Evolutionary conservation across 352 stramenopile genomes (phyloP).

Genomic region (Plasmopara muralis): DNA sequence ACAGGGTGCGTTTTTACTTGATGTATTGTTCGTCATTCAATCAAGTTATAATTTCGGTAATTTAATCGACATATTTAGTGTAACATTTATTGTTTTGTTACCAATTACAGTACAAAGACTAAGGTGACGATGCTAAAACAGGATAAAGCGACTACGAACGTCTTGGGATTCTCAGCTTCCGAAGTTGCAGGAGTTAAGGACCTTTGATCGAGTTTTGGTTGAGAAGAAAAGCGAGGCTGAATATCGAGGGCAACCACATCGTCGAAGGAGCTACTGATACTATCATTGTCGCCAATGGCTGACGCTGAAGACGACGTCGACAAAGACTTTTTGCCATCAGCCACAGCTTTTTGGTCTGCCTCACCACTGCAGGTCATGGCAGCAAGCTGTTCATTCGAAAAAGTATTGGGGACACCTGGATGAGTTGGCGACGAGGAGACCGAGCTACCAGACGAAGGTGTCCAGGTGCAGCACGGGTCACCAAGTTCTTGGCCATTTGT

Average conservation of each 20-base stretch:
- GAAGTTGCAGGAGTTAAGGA: slow-evolving; percentile 9
- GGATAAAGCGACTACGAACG: slow-evolving; percentile 4
- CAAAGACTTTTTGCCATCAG: slow-evolving; percentile 7
- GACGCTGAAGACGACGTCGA: slow-evolving; percentile 8
- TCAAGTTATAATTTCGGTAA: too few relatives aligned
- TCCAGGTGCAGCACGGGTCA: slow-evolving; percentile 81
- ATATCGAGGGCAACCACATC: slow-evolving; percentile 8
- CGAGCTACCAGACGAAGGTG: slow-evolving; percentile 9
- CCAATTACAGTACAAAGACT: slow-evolving; percentile 8
- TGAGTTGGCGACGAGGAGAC: slow-evolving; percentile 21
- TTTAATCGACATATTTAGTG: too few relatives aligned
- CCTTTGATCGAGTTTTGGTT: slow-evolving; percentile 14
- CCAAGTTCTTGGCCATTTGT: slow-evolving; percentile 88
- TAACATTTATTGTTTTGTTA: too few relatives aligned
- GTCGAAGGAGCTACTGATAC: slow-evolving; percentile 12
- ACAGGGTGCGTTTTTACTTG: too few relatives aligned
- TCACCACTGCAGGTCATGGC: slow-evolving; percentile 32
- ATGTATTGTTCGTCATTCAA: too few relatives aligned
- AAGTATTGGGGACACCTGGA: slow-evolving; percentile 35
- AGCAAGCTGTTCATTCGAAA: slow-evolving; percentile 27
- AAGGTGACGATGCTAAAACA: slow-evolving; percentile 10
- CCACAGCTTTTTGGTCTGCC: slow-evolving; percentile 9
- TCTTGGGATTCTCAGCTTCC: slow-evolving; percentile 3
- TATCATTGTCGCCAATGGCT: slow-evolving; percentile 7
- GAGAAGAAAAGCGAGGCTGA: slow-evolving; percentile 10